Conservation (phyloP, 2,329 filamentous ascomycete genomes). For the Aspergillus bombycis region DNA sequence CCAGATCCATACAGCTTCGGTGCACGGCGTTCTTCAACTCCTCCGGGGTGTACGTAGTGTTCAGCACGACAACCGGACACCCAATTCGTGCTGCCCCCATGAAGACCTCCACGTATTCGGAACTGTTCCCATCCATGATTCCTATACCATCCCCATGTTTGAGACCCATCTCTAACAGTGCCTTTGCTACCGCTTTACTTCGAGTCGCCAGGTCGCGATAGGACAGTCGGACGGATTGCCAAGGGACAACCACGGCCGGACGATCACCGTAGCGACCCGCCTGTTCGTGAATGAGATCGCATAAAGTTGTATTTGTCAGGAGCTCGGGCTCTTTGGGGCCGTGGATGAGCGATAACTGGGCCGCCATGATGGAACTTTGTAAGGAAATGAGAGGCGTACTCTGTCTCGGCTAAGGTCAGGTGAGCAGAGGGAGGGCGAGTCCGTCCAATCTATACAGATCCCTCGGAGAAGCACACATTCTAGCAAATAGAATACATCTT, state of each 20-base stretch:
- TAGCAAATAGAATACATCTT: too few species aligned
- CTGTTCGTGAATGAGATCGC: slow-evolving; percentile 27
- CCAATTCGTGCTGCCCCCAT: slow-evolving; percentile 39
- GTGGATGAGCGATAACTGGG: background rate
- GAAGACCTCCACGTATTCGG: slow-evolving; percentile 64
- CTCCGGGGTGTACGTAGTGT: slow-evolving; percentile 35
- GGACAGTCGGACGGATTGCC: slow-evolving; percentile 23
- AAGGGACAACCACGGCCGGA: slow-evolving; percentile 22
- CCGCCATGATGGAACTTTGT: too few species aligned
- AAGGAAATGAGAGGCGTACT: too few species aligned
- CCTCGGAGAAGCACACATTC: too few species aligned
- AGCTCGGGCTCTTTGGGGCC: slow-evolving; percentile 26
- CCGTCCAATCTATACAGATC: too few species aligned
- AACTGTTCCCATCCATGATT: slow-evolving; percentile 66
- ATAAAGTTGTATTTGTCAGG: slow-evolving; percentile 21
- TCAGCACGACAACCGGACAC: slow-evolving; percentile 36
- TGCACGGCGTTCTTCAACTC: slow-evolving; percentile 25
- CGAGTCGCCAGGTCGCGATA: slow-evolving; percentile 23
- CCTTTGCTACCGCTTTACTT: slow-evolving; percentile 28
- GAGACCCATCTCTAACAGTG: slow-evolving; percentile 66
- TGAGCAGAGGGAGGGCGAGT: too few species aligned
- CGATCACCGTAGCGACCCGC: slow-evolving; percentile 14
- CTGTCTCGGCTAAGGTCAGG: too few species aligned
- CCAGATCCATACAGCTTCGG: slow-evolving; percentile 21
- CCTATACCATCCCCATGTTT: slow-evolving; percentile 68